These are phyloP conservation scores for Fraxinus velutina DNA, from an alignment of 305 asterid species.

Conservation along the genomic window DNA sequence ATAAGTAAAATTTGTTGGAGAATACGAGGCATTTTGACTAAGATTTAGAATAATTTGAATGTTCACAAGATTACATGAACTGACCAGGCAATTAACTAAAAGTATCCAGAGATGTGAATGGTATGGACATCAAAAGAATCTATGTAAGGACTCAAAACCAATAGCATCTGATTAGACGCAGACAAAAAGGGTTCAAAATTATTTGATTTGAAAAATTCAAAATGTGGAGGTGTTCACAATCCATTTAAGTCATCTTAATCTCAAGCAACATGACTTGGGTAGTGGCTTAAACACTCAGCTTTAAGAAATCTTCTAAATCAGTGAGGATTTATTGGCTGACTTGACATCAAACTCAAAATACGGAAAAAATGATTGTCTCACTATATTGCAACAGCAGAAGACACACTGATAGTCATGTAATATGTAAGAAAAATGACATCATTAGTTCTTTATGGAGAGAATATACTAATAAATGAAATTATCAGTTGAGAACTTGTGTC, in stretches of 20 bases:
- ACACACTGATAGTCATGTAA: not conserved
- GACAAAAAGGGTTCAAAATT: not conserved
- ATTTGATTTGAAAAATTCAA: not conserved
- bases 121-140: not conserved
- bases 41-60: not conserved
- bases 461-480: not conserved
- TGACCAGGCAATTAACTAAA: not conserved
- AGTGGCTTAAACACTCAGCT: not conserved
- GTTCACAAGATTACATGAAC: not conserved
- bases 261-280: not conserved
- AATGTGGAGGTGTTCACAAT: not conserved
- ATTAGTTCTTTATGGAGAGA: not conserved
- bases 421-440: not conserved
- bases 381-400: not conserved
- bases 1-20: not conserved
- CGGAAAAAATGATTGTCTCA: not conserved
- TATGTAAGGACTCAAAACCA: not conserved
- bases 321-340: not conserved
- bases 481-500: not conserved
- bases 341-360: not conserved
- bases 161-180: not conserved
- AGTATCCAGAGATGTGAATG: not conserved
- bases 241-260: not conserved
- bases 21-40: not conserved
- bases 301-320: not conserved